Evolutionary conservation across 73 alveolate species (phyloP).

Genomic region (Tetrahymena borealis): DNA sequence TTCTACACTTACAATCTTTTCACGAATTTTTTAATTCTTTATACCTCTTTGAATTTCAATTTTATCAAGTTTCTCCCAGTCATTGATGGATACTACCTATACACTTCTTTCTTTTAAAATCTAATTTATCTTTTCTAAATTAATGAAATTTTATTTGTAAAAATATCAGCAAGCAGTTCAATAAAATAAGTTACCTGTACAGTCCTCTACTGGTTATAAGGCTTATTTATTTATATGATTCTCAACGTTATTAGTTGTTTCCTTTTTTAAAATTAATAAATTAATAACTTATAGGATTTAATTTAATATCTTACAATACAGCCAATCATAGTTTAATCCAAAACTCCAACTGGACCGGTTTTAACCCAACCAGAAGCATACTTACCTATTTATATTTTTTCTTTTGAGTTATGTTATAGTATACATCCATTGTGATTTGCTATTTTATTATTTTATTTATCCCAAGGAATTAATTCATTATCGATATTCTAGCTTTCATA

Average conservation of each 20-base stretch:
- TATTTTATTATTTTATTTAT: neutral
- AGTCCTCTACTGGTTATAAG: neutral
- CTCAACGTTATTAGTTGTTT: neutral
- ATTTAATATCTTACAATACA: neutral
- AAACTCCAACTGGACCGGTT: constrained; percentile 80
- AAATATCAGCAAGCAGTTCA: neutral
- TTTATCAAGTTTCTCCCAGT: neutral
- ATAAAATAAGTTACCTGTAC: neutral
- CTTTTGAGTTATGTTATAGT: neutral
- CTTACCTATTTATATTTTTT: constrained; percentile 37
- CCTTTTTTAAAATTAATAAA: neutral
- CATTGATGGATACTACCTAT: neutral
- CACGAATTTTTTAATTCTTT: neutral
- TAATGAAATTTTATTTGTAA: neutral
- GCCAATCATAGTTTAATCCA: constrained; percentile 53
- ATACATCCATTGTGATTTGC: constrained; percentile 39
- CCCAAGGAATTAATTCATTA: constrained; percentile 16
- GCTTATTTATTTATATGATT: neutral
- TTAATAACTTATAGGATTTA: neutral
- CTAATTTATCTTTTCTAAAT: neutral
- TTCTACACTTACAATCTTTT: neutral
- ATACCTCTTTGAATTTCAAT: neutral
- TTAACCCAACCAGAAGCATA: constrained; percentile 86
- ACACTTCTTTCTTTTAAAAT: neutral
- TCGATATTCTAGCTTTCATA: constrained; percentile 21